Evolutionary conservation across 345 rosid genomes (phyloP), one percentile per base, ranked within the genome.

Genomic region (Leavenworthia alabamica): DNA sequence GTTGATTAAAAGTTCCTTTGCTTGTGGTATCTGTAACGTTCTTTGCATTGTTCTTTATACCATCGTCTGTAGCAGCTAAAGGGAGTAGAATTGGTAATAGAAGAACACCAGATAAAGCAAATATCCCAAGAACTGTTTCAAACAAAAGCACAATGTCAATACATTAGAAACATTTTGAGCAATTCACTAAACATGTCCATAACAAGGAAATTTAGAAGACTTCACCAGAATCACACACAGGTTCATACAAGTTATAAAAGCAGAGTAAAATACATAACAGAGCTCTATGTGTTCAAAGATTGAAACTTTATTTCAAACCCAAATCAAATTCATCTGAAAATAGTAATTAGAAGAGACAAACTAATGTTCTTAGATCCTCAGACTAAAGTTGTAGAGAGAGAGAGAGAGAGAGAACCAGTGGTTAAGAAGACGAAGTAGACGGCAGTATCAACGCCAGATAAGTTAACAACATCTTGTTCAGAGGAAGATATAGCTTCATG

Each of bases 341-440:
- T n/a, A n/a, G n/a, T n/a, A n/a, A n/a, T n/a, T n/a, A n/a, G n/a
- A n/a, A 33, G 5, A 33, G 5, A 33, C 37, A 33, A 5, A 11
- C 37, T 12, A 35, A 12, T 35, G 0, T 1, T 35, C 39, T 35
- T 35, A 35, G 39, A 35, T 35, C 39, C 6, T 12, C 37, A 33
- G 13, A 33, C 19, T 10, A 16, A 26, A 44, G 43, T 4, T 32
- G 2, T 4, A 13, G 12, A n/a, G 39, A 19, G 4, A 41, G n/a
- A n/a, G n/a, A n/a, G n/a, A n/a, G 24, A 52, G 13, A 57, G 8
- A n/a, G 6, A 43, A 89, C 98, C 95, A 39, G 98, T 92, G 80
- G 72, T 75, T 68, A 92, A 61, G 87, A 75, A 92, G 64, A 89
- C 96, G 68, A 92, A 89, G 87, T 92, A 86, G 70, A 85, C 98